These are phyloP conservation scores for Miamiensis avidus DNA, from an alignment of 169 alveolate species.

Conservation along the genomic window DNA sequence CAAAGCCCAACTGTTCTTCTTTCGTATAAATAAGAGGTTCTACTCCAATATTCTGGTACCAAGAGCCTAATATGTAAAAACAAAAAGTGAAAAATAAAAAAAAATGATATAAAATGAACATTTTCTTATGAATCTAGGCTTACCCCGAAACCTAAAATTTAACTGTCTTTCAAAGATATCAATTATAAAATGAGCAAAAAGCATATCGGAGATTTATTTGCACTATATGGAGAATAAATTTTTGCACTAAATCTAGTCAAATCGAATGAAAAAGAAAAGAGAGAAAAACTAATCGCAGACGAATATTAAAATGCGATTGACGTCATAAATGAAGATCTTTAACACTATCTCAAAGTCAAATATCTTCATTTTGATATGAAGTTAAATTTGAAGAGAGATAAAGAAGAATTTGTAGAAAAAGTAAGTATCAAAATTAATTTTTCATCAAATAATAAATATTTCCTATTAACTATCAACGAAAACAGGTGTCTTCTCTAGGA, in stretches of 20 bases:
- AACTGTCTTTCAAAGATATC: constrained; percentile 49
- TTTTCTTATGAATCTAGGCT: neutral
- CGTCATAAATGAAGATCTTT: constrained; percentile 52
- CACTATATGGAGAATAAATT: constrained; percentile 72
- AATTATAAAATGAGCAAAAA: constrained; percentile 69
- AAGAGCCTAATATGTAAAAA: constrained; percentile 73
- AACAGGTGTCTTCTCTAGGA: constrained; percentile 55
- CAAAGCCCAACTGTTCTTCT: constrained; percentile 78
- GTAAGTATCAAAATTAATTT: too few relatives aligned
- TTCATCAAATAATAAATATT: too few relatives aligned
- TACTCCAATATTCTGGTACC: constrained; percentile 85
- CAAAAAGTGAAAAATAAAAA: neutral
- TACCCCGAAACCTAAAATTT: constrained; percentile 4
- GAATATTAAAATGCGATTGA: constrained; percentile 56
- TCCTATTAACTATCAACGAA: too few relatives aligned
- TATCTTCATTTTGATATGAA: constrained; percentile 81
- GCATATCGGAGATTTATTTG: constrained; percentile 71
- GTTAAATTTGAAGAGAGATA: constrained; percentile 55
- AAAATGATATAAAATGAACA: neutral
- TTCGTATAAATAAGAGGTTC: constrained; percentile 83
- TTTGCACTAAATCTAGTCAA: constrained; percentile 70
- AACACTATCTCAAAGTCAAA: constrained; percentile 48
- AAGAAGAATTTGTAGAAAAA: constrained; percentile 58
- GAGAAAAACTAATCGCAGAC: constrained; percentile 64
- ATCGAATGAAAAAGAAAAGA: constrained; percentile 51